Base-by-base conservation (phyloP, 129 eudicot genomes). In the Tanacetum coccineum region DNA sequence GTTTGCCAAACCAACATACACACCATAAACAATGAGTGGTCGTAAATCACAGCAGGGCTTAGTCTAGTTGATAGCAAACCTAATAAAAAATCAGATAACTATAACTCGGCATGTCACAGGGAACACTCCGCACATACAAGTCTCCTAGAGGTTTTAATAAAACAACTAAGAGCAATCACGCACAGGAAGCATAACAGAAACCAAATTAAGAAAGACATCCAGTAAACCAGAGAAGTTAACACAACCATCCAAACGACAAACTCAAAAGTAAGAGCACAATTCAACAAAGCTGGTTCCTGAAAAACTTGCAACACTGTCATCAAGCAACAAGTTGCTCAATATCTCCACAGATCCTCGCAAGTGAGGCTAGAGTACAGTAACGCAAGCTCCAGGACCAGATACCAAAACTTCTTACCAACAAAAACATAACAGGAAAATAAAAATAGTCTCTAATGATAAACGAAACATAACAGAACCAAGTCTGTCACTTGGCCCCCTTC, bases 281-380 rank as follows among this genome's bases (percentile, higher is more conserved):
- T 13, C 47, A 15, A 19, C 7, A n/a, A 30, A 60, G 47, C 28
- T 6, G 42, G 42, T 36, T 57, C 2, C 32, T 25, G 28, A 46
- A 13, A 9, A 70, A 46, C 62, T 18, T 52, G 0, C 72, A 52
- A 21, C 4, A 9, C 64, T 10, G 55, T 68, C 73, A 68, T 68
- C 64, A 68, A 68, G 73, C 73, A 68, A 68, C 73, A 68, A 54
- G 73, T 68, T 68, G 73, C 73, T 68, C 73, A 21, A 68, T 55
- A 68, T 40, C 73, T 68, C 73, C 64, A 68, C 53, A 64, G 64
- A 62, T 76, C 77, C 81, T 70, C 78, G 51, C 62, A 50, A 78
- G 26, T 49, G 73, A 78, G 81, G 77, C 78, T 78, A 78, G 77
- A 22, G 64, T 47, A 64, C 77, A 48, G 64, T 18, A 50, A 59